Percentiles rank a stretch among this genome's conserved stretches.
Conservation (phyloP, 495 filamentous ascomycete genomes). For the Lepraria neglecta region DNA sequence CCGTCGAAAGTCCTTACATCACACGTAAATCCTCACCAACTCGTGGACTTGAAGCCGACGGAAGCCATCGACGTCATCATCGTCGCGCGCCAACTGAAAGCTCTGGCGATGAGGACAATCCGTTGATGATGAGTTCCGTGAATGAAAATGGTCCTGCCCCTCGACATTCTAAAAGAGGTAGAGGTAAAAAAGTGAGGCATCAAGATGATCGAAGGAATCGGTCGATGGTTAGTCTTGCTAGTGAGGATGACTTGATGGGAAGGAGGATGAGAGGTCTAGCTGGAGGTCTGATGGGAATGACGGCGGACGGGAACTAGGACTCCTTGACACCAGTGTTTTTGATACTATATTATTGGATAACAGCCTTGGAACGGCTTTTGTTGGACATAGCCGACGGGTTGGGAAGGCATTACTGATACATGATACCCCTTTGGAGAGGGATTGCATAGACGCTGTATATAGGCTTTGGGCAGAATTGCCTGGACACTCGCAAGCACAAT, state of each 20-base stretch:
- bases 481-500: too few relatives aligned
- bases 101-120: slow-evolving; percentile 72
- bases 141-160: slow-evolving; percentile 25
- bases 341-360: not conserved
- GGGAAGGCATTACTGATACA: too few relatives aligned
- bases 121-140: slow-evolving; percentile 64
- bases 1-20: not conserved
- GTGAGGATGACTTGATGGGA: slow-evolving; percentile 76
- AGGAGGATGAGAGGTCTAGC: slow-evolving; percentile 81
- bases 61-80: slow-evolving; percentile 32
- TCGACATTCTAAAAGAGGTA: slow-evolving; percentile 17
- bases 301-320: slow-evolving; percentile 27
- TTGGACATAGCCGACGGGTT: not conserved
- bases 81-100: slow-evolving; percentile 51
- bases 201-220: slow-evolving; percentile 37
- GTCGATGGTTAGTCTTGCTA: slow-evolving; percentile 68
- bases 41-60: slow-evolving; percentile 17
- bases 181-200: slow-evolving; percentile 19
- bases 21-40: slow-evolving; percentile 18
- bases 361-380: not conserved
- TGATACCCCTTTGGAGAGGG: too few relatives aligned
- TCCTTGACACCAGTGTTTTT: slow-evolving; percentile 13
- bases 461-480: too few relatives aligned
- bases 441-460: too few relatives aligned
- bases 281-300: slow-evolving; percentile 65